Base-by-base conservation (phyloP, 2,329 filamentous ascomycete genomes). In the Ophiosphaerella korrae region DNA sequence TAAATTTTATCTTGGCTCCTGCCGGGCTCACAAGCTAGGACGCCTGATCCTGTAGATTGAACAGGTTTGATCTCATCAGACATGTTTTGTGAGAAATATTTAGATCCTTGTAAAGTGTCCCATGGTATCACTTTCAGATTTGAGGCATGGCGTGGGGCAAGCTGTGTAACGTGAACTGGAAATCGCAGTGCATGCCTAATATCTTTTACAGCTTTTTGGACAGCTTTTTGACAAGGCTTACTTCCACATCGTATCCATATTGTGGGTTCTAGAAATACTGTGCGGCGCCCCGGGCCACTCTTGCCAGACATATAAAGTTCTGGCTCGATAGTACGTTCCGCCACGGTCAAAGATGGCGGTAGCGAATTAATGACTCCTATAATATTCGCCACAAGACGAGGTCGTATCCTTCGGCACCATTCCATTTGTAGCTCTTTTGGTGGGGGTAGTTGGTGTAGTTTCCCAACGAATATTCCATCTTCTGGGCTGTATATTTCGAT, bases 221-320 rank as follows among this genome's bases (percentile, higher is more conserved):
- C 37, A 21, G 16, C 43, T 18, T 48, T 41, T 29, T 16, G 38
- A 23, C 38, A 41, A 6, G 12, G 9, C 23, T 41, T 41, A 14
- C 38, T 41, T 40, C 50, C 53, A 42, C 53, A 57, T 13, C 50
- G 45, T 16, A 57, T 50, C 46, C 42, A 50, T 11, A 57, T 47
- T 5, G 47, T 50, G 5, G 53, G 53, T 9, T 26, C 42, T 5
- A 57, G 35, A 3, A 14, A 11, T 9, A 57, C 38, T 2, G 3
- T 29, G 3, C 5, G 18, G 18, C 21, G 26, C 7, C 31, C 21
- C 29, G 8, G n/a, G 16, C 11, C 2, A 5, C 23, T 7, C 16
- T 43, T 11, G 13, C 53, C 53, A 13, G 36, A 29, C 48, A 53
- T 53, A 26, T 42, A 57, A 11, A 57, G 35, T 13, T 53, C 50